A percentile compares a stretch with the other conserved stretches of the same genome.
phyloP scores from a whole-genome alignment of 108 stramenopile genomes.

The Hondaea fermentalgiana region DNA sequence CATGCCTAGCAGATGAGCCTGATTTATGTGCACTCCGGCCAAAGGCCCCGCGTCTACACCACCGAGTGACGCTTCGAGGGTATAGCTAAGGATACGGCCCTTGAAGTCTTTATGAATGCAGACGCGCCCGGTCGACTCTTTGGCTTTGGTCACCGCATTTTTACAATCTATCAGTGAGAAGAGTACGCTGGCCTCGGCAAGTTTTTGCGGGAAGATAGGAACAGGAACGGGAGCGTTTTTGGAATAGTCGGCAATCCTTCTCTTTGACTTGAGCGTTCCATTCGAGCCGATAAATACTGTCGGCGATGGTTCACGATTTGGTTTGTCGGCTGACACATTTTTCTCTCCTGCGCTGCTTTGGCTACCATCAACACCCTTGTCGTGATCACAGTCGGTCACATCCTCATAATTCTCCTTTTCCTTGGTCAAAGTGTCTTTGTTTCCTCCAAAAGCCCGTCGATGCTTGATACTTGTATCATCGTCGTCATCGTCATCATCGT shows the following conservation, averaged over 20 bases:
- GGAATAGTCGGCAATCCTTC: neutral
- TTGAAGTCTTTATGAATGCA: constrained; percentile 30
- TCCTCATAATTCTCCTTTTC: no score
- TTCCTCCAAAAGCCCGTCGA: no score
- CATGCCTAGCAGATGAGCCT: constrained; percentile 32
- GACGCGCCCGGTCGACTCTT: constrained; percentile 44
- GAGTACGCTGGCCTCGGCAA: constrained; percentile 20
- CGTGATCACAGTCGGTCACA: no score
- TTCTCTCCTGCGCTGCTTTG: no score
- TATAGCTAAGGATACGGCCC: constrained; percentile 39
- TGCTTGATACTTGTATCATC: neutral
- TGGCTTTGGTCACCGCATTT: constrained; percentile 16
- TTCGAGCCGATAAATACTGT: neutral
- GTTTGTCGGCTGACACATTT: neutral
- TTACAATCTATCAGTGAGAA: constrained; percentile 20
- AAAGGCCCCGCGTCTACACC: constrained; percentile 29
- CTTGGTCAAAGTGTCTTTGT: no score
- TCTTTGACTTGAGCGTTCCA: neutral
- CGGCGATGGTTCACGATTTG: neutral
- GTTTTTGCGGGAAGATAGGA: neutral
- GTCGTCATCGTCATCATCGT: neutral
- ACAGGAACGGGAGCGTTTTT: neutral
- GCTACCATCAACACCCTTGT: no score
- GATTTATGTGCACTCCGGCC: constrained; percentile 28
- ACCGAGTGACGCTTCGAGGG: constrained; percentile 42